Conservation (phyloP, 441 rosid species). For the Arabidopsis lyrata region DNA sequence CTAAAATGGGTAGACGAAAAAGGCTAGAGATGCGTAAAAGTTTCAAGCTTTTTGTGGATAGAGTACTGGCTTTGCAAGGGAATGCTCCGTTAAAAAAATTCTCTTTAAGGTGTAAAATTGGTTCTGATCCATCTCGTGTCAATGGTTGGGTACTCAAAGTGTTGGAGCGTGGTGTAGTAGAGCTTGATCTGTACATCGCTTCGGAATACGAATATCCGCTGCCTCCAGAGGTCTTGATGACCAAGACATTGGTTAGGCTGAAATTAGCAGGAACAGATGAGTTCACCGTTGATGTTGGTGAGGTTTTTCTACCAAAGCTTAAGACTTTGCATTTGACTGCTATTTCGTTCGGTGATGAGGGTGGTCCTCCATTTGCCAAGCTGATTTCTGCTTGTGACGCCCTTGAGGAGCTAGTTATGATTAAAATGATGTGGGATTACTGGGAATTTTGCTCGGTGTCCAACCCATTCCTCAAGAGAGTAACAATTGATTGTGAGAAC, state of each 20-base stretch:
- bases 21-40: conserved; percentile 24
- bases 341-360: not conserved
- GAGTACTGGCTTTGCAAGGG: conserved; percentile 33
- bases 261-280: conserved; percentile 24
- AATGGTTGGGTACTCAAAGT: conserved; percentile 31
- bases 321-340: conserved; percentile 14
- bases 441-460: conserved; percentile 25
- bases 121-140: conserved; percentile 16
- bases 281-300: conserved; percentile 5
- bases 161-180: conserved; percentile 33
- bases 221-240: conserved; percentile 30
- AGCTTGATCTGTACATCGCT: conserved; percentile 7
- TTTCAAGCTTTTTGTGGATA: conserved; percentile 30
- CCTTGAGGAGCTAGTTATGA: conserved; percentile 36
- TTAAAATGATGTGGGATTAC: not conserved
- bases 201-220: not conserved
- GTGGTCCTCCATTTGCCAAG: conserved; percentile 37
- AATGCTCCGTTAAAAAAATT: conserved; percentile 30
- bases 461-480: conserved; percentile 26
- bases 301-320: conserved; percentile 33
- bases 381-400: conserved; percentile 30
- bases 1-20: conserved; percentile 19
- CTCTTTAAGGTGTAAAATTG: conserved; percentile 27
- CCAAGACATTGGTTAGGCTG: conserved; percentile 33
- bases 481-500: not conserved